Conservation (phyloP, 2,329 filamentous ascomycete genomes). For the Cordyceps militaris region DNA sequence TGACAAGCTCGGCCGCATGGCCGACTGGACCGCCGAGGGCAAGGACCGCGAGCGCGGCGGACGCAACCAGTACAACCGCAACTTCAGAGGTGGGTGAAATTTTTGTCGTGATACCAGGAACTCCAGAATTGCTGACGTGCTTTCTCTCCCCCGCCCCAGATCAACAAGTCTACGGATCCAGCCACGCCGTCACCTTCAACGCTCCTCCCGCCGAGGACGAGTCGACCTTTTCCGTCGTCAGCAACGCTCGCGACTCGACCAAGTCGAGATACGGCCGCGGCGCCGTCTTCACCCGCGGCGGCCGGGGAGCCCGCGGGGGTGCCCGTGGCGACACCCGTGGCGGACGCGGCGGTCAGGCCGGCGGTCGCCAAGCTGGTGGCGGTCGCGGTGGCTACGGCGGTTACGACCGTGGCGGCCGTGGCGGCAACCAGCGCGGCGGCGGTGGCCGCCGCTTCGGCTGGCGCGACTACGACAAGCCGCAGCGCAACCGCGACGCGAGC, state of each 20-base stretch:
- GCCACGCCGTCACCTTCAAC: constrained; percentile 78
- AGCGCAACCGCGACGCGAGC: constrained; percentile 90
- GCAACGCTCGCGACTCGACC: constrained; percentile 79
- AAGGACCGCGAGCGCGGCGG: constrained; percentile 77
- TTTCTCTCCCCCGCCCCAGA: constrained; percentile 44
- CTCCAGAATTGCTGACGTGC: background rate
- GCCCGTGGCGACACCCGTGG: constrained; percentile 59
- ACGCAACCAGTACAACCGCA: constrained; percentile 83
- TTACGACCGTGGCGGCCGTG: constrained; percentile 68
- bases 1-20: constrained; percentile 98
- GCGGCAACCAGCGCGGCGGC: constrained; percentile 56
- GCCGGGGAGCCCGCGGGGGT: constrained; percentile 69
- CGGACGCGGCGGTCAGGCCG: constrained; percentile 51
- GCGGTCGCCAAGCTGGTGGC: constrained; percentile 57
- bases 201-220: constrained; percentile 92
- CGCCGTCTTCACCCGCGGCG: constrained; percentile 80
- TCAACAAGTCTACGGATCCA: constrained; percentile 93
- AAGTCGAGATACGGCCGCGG: constrained; percentile 87
- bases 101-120: background rate
- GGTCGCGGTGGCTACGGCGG: constrained; percentile 41
- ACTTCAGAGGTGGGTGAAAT: constrained; percentile 67
- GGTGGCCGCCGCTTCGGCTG: constrained; percentile 88
- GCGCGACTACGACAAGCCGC: constrained; percentile 98
- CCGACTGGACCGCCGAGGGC: constrained; percentile 90
- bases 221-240: constrained; percentile 94